Conservation (phyloP, 2,329 filamentous ascomycete species). For the Colletotrichum simmondsii region DNA sequence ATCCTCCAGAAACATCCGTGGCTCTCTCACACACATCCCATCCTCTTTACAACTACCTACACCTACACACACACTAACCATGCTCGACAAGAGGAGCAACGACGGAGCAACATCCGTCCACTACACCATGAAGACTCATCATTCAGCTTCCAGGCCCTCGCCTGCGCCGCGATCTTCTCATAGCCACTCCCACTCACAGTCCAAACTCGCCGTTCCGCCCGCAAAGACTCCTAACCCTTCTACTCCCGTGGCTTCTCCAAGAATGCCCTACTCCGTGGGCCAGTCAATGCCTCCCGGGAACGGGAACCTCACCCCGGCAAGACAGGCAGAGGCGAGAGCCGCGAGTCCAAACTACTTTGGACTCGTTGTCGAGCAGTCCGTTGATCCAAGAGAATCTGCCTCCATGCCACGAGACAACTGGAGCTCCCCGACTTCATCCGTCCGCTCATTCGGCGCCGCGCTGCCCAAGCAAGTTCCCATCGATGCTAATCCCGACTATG, state of each 20-base stretch:
- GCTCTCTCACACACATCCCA: not conserved
- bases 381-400: slow-evolving; percentile 72
- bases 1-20: slow-evolving; percentile 26
- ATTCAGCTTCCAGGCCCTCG: slow-evolving; percentile 46
- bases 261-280: slow-evolving; percentile 63
- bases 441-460: slow-evolving; percentile 75
- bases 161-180: slow-evolving; percentile 46
- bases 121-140: slow-evolving; percentile 59
- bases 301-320: slow-evolving; percentile 55
- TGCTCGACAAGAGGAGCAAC: slow-evolving; percentile 47
- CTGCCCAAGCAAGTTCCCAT: slow-evolving; percentile 77
- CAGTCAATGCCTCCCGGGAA: slow-evolving; percentile 62
- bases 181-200: slow-evolving; percentile 51
- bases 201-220: slow-evolving; percentile 47
- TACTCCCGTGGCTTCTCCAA: slow-evolving; percentile 65
- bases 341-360: slow-evolving; percentile 91
- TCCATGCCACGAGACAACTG: slow-evolving; percentile 76
- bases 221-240: slow-evolving; percentile 52
- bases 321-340: slow-evolving; percentile 52
- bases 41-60: slow-evolving; percentile 5
- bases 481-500: slow-evolving; percentile 84
- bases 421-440: slow-evolving; percentile 77
- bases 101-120: slow-evolving; percentile 47
- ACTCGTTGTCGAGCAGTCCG: slow-evolving; percentile 70
- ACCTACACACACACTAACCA: slow-evolving; percentile 35